These are phyloP conservation scores for Mycena haematopus DNA, from an alignment of 768 basidiomycete genomes.

Conservation along the genomic window DNA sequence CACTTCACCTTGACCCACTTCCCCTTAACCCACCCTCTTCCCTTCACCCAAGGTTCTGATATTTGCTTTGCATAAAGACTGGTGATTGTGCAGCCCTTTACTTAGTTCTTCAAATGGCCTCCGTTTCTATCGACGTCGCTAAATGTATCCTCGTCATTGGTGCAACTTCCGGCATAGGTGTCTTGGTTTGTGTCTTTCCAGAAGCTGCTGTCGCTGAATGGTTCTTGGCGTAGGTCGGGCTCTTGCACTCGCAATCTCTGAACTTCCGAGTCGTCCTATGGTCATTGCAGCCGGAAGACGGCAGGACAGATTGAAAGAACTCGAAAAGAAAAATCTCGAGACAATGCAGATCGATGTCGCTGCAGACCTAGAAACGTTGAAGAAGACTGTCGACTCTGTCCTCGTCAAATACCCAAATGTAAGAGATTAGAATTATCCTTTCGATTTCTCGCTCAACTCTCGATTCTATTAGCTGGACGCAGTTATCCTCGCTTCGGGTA, in stretches of 20 bases:
- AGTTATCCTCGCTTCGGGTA: slow-evolving; percentile 50
- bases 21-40: too few relatives aligned
- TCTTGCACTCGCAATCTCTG: slow-evolving; percentile 55
- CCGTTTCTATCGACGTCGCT: slow-evolving; percentile 48
- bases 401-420: slow-evolving; percentile 58
- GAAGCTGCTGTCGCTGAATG: neutral
- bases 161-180: slow-evolving; percentile 66
- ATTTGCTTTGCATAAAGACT: too few relatives aligned
- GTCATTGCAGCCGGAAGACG: slow-evolving; percentile 12
- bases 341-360: slow-evolving; percentile 53
- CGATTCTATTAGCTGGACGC: slow-evolving; percentile 55
- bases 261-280: neutral
- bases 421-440: slow-evolving; percentile 24
- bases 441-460: neutral
- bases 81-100: neutral
- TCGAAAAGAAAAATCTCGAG: slow-evolving; percentile 47
- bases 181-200: neutral
- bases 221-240: slow-evolving; percentile 59
- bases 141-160: slow-evolving; percentile 62
- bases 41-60: too few relatives aligned
- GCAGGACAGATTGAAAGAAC: slow-evolving; percentile 58
- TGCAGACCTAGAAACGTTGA: slow-evolving; percentile 44
- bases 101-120: neutral
- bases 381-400: slow-evolving; percentile 47
- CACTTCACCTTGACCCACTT: too few relatives aligned